Evolutionary conservation across 2,329 filamentous ascomycete genomes (phyloP).

Genomic region (Paecilomyces variotii): DNA sequence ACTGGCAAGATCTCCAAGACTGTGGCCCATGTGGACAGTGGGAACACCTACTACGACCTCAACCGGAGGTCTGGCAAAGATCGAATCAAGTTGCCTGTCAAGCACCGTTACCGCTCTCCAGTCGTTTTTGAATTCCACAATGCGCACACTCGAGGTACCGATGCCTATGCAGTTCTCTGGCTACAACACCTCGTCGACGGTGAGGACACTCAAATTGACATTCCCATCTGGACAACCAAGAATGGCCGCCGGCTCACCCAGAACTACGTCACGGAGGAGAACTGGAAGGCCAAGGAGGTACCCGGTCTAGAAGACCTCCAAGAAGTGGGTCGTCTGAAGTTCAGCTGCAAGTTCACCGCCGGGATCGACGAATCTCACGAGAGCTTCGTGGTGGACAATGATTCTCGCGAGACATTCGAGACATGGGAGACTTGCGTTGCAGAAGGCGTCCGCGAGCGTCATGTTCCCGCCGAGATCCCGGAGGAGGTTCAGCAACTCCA

Average conservation of each 20-base stretch:
- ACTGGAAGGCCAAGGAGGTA: conserved; percentile 52
- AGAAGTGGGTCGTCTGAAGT: conserved; percentile 72
- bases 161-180: conserved; percentile 77
- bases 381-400: conserved; percentile 75
- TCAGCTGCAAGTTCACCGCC: conserved; percentile 75
- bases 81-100: conserved; percentile 71
- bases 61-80: conserved; percentile 42
- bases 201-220: conserved; percentile 65
- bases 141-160: conserved; percentile 58
- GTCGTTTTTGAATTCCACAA: conserved; percentile 80
- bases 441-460: conserved; percentile 69
- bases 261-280: conserved; percentile 82
- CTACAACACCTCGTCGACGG: conserved; percentile 76
- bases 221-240: conserved; percentile 85
- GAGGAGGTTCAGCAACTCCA: conserved; percentile 66
- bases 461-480: conserved; percentile 67
- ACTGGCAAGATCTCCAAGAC: conserved; percentile 59
- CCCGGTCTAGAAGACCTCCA: conserved; percentile 69
- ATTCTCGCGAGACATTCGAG: conserved; percentile 86
- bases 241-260: conserved; percentile 70
- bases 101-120: conserved; percentile 81
- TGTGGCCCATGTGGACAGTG: conserved; percentile 52
- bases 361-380: conserved; percentile 84
- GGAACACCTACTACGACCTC: conserved; percentile 55
- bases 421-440: conserved; percentile 87